Conservation (phyloP, 257 asterid species). For the Penstemon davidsonii region DNA sequence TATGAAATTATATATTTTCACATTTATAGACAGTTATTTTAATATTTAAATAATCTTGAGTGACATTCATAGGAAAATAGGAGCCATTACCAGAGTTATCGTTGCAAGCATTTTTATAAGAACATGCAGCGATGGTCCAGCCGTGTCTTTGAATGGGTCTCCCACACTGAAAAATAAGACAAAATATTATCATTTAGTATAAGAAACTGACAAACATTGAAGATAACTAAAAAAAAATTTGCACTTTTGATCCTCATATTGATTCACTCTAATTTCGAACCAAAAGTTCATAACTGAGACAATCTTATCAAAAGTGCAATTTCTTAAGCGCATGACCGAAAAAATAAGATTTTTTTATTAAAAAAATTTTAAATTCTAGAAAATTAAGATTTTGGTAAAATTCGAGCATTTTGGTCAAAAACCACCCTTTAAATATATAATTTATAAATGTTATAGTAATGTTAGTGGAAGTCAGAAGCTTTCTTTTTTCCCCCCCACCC, state of each 20-base stretch:
- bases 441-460: too few species aligned
- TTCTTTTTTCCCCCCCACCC: too few species aligned
- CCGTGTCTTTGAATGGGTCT: constrained; percentile 98
- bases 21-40: too few species aligned
- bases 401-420: too few species aligned
- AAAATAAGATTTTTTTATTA: too few species aligned
- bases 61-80: constrained; percentile 66
- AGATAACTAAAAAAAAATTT: not conserved
- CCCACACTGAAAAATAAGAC: constrained; percentile 66
- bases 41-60: not conserved
- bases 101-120: constrained; percentile 98
- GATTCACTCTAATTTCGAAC: not conserved
- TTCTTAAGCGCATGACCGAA: not conserved
- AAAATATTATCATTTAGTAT: not conserved
- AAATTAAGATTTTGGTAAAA: too few species aligned
- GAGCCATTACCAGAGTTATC: constrained; percentile 98
- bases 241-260: too few species aligned
- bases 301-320: not conserved
- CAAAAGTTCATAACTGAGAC: not conserved
- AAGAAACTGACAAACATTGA: not conserved
- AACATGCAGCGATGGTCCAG: constrained; percentile 97
- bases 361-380: too few species aligned
- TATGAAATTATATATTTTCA: too few species aligned
- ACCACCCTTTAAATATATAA: too few species aligned
- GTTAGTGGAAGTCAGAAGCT: too few species aligned